These are phyloP conservation scores for Omphalotus guepiniiformis DNA, from an alignment of 768 basidiomycete species.

Conservation along the genomic window DNA sequence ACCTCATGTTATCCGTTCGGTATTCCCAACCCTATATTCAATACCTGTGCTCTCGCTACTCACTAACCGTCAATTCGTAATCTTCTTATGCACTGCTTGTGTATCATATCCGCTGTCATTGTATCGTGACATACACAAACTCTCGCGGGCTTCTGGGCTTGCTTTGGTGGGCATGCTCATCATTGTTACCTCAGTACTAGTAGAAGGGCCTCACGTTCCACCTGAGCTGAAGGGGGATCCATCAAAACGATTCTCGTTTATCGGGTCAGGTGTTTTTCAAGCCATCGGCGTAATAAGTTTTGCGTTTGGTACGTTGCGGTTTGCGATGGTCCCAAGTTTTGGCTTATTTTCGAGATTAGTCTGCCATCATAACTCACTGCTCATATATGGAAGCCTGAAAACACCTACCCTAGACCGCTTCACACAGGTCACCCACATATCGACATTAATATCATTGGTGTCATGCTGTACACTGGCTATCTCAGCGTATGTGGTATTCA, in stretches of 20 bases:
- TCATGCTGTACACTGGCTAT: conserved; percentile 84
- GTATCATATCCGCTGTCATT: conserved; percentile 94
- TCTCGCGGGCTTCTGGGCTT: conserved; percentile 87
- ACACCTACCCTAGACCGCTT: conserved; percentile 96
- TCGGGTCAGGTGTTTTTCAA: conserved; percentile 82
- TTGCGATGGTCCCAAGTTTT: neutral
- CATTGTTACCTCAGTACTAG: conserved; percentile 81
- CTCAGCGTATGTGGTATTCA: conserved; percentile 85
- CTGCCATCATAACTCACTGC: conserved; percentile 95
- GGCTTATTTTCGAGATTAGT: conserved; percentile 37
- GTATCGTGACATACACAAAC: conserved; percentile 96
- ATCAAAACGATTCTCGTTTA: conserved; percentile 65
- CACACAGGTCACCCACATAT: conserved; percentile 87
- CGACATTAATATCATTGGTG: conserved; percentile 77
- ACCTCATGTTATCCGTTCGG: conserved; percentile 84
- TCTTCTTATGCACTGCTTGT: conserved; percentile 77
- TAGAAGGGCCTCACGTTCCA: conserved; percentile 76
- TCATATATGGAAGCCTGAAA: conserved; percentile 91
- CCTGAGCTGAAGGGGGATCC: conserved; percentile 75
- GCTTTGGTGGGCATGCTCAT: conserved; percentile 92
- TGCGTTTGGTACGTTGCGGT: conserved; percentile 55
- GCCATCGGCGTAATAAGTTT: conserved; percentile 98
- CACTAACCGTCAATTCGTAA: conserved; percentile 85
- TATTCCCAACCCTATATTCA: conserved; percentile 67
- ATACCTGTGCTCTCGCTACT: conserved; percentile 76